Evolutionary conservation across 2,329 filamentous ascomycete species (phyloP).

Genomic region (Apiospora sp.): DNA sequence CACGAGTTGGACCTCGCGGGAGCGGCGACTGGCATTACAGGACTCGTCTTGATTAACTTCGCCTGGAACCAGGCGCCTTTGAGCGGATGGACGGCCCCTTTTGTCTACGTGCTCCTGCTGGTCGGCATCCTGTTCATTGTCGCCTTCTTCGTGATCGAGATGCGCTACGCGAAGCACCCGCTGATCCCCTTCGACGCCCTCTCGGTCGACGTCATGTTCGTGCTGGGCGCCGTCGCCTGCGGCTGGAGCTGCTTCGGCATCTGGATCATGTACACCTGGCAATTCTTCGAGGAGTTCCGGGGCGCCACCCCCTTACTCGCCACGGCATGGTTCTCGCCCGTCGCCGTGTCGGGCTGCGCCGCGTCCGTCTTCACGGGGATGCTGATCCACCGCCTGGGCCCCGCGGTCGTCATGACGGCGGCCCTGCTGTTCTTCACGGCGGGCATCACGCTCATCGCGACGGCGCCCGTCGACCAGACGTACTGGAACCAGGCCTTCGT

Average conservation of each 20-base stretch:
- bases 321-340: conserved; percentile 41
- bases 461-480: conserved; percentile 52
- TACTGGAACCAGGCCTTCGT: conserved; percentile 64
- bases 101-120: conserved; percentile 60
- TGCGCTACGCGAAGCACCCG: conserved; percentile 54
- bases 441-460: conserved; percentile 38
- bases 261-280: conserved; percentile 60
- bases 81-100: conserved; percentile 58
- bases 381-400: conserved; percentile 43
- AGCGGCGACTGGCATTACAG: conserved; percentile 51
- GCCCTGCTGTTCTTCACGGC: conserved; percentile 37
- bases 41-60: conserved; percentile 63
- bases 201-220: conserved; percentile 59
- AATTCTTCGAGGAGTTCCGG: conserved; percentile 56
- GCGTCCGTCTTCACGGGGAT: conserved; percentile 44
- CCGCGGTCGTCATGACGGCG: conserved; percentile 36
- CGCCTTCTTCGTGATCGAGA: conserved; percentile 60
- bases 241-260: conserved; percentile 64
- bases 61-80: conserved; percentile 67
- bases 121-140: conserved; percentile 57
- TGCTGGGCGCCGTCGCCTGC: conserved; percentile 61
- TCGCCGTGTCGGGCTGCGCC: conserved; percentile 38
- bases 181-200: conserved; percentile 64
- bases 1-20: conserved; percentile 39
- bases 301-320: conserved; percentile 42